These are phyloP conservation scores for Exophiala aquamarina DNA, from an alignment of 2,329 filamentous ascomycete species.

Conservation along the genomic window DNA sequence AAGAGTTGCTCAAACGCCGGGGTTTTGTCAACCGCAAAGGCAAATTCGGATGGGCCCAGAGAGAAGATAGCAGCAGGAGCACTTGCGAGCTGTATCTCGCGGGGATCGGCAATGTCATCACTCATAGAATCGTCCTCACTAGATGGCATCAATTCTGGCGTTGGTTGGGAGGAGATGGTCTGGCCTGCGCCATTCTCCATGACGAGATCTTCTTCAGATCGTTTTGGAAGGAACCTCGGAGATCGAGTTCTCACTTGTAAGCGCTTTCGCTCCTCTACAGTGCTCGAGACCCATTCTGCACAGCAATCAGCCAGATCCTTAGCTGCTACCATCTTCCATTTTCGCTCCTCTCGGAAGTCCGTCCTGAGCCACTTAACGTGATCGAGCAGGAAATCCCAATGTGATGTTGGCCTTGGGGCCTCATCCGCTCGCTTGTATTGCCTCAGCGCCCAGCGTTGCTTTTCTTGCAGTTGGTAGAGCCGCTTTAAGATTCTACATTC, in stretches of 20 bases:
- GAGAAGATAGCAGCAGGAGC: conserved; percentile 79
- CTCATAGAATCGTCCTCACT: conserved; percentile 59
- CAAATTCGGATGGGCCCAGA: conserved; percentile 76
- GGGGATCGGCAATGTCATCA: conserved; percentile 41
- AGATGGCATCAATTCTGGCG: conserved; percentile 67
- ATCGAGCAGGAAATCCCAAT: conserved; percentile 82
- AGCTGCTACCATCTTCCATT: conserved; percentile 85
- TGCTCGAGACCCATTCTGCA: conserved; percentile 73
- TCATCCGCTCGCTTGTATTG: conserved; percentile 85
- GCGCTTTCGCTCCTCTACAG: conserved; percentile 60
- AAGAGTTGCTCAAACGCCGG: conserved; percentile 74
- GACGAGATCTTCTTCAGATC: conserved; percentile 29
- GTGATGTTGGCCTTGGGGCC: conserved; percentile 71
- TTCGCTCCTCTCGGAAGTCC: conserved; percentile 89
- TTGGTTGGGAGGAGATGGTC: conserved; percentile 46
- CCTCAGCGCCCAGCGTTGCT: conserved; percentile 87
- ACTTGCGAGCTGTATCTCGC: conserved; percentile 43
- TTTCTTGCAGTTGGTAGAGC: conserved; percentile 87
- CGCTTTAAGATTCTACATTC: conserved; percentile 82
- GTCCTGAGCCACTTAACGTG: conserved; percentile 99
- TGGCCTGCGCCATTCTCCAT: conserved; percentile 28
- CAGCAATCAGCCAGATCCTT: conserved; percentile 79
- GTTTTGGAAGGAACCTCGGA: conserved; percentile 37
- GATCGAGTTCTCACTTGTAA: conserved; percentile 68
- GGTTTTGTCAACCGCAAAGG: conserved; percentile 74